A percentile compares a stretch with the other conserved stretches of the same genome.
These are phyloP conservation scores for Fusarium sterilihyphosum DNA, from an alignment of 2,329 filamentous ascomycete species.

Conservation along the genomic window DNA sequence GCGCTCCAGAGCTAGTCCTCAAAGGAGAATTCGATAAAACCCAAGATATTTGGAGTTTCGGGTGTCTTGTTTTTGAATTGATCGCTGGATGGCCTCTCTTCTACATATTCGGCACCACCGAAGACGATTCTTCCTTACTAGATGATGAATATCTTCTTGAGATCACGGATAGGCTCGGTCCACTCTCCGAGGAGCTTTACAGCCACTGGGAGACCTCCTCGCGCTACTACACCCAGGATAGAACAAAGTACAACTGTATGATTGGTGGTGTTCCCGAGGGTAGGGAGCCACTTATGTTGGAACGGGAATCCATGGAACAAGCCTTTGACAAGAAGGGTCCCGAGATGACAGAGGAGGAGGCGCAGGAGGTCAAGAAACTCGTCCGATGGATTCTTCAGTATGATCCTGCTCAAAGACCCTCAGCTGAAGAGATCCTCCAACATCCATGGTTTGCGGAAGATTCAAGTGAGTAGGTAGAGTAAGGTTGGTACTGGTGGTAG, in stretches of 20 bases:
- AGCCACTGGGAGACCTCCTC: not conserved
- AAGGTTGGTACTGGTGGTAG: rapidly evolving
- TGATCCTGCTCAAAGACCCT: not conserved
- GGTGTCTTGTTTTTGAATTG: slow-evolving; percentile 12
- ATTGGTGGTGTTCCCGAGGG: not conserved
- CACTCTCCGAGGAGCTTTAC: not conserved
- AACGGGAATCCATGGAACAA: not conserved
- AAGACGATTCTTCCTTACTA: too few species aligned
- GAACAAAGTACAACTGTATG: too few species aligned
- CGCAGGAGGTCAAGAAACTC: not conserved
- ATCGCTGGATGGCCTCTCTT: not conserved
- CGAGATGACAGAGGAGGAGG: not conserved
- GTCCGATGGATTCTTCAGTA: not conserved
- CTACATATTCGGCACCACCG: not conserved
- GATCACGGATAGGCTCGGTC: not conserved
- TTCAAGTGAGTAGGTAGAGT: not conserved
- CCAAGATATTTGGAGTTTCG: slow-evolving; percentile 23
- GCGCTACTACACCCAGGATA: too few species aligned
- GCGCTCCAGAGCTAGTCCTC: slow-evolving; percentile 2
- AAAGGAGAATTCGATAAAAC: not conserved
- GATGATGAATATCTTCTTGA: not conserved
- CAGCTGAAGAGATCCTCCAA: not conserved
- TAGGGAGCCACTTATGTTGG: too few species aligned
- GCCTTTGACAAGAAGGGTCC: not conserved
- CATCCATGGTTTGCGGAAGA: not conserved